Evolutionary conservation across 345 rosid genomes (phyloP).

Genomic region (Syzygium aqueum): DNA sequence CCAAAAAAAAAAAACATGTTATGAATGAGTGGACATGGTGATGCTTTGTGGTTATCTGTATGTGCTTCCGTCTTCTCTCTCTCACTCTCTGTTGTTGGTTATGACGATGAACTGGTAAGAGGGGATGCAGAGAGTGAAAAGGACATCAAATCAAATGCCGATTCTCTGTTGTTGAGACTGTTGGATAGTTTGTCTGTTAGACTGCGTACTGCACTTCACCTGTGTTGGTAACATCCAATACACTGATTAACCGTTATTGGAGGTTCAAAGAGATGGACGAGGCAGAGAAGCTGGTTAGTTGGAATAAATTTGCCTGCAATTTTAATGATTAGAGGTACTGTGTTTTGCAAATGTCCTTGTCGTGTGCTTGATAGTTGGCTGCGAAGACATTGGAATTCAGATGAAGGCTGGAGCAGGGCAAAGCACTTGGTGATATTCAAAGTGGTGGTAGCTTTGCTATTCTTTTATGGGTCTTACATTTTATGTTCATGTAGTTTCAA

Average conservation of each 20-base stretch:
- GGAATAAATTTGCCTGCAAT: not conserved
- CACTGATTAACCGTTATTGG: not conserved
- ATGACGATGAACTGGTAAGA: not conserved
- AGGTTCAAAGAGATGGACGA: not conserved
- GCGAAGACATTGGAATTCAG: slow-evolving; percentile 66
- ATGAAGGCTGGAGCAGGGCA: slow-evolving; percentile 49
- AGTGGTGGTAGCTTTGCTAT: slow-evolving; percentile 35
- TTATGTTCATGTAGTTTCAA: not conserved
- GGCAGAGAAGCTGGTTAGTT: not conserved
- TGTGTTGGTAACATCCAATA: not conserved
- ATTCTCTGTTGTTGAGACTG: not conserved
- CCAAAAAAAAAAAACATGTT: too few relatives aligned
- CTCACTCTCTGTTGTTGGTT: not conserved
- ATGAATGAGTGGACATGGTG: not conserved
- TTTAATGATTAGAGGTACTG: not conserved
- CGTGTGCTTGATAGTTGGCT: slow-evolving; percentile 34
- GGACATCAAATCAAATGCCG: not conserved
- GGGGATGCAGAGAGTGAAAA: not conserved
- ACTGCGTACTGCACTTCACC: not conserved
- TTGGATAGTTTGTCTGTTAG: not conserved
- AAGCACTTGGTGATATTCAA: slow-evolving; percentile 71
- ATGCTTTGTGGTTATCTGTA: not conserved
- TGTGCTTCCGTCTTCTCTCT: not conserved
- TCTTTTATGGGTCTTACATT: not conserved
- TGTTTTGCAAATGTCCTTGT: not conserved